Percentiles rank a stretch among this genome's conserved stretches.
phyloP scores from a whole-genome alignment of 306 rosid species.

The Cicer pinnatifidum region DNA sequence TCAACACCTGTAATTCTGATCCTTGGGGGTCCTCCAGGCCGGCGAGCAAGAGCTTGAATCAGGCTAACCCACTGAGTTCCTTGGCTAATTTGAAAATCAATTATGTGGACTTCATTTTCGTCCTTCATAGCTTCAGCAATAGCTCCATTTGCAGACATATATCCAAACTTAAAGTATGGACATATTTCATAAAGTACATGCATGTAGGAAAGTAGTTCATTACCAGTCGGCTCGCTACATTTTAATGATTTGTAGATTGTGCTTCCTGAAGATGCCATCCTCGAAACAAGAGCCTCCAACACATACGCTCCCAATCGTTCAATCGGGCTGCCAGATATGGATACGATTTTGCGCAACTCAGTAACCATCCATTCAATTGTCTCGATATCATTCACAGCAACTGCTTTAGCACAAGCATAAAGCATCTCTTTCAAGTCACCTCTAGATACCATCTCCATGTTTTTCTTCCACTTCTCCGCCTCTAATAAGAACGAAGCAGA shows the following conservation, averaged over 20 bases:
- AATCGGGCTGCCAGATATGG: slow-evolving; percentile 79
- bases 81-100: slow-evolving; percentile 88
- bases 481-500: slow-evolving; percentile 45
- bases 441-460: slow-evolving; percentile 58
- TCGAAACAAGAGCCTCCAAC: slow-evolving; percentile 87
- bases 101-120: slow-evolving; percentile 74
- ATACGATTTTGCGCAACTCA: slow-evolving; percentile 77
- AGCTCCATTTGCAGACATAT: slow-evolving; percentile 95
- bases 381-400: slow-evolving; percentile 62
- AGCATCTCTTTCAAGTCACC: slow-evolving; percentile 82
- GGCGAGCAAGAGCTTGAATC: slow-evolving; percentile 79
- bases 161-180: slow-evolving; percentile 93
- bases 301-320: slow-evolving; percentile 90
- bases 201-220: slow-evolving; percentile 93
- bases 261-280: slow-evolving; percentile 81
- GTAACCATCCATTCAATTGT: slow-evolving; percentile 70
- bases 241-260: slow-evolving; percentile 76
- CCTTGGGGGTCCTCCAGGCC: slow-evolving; percentile 87
- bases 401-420: slow-evolving; percentile 75
- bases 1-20: slow-evolving; percentile 78
- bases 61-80: slow-evolving; percentile 88
- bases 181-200: slow-evolving; percentile 81
- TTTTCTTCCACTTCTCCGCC: slow-evolving; percentile 60
- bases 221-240: slow-evolving; percentile 83
- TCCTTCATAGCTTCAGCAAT: slow-evolving; percentile 91